Base-by-base conservation (phyloP, 805 yeast genomes). In the Suhomyces vadensis region DNA sequence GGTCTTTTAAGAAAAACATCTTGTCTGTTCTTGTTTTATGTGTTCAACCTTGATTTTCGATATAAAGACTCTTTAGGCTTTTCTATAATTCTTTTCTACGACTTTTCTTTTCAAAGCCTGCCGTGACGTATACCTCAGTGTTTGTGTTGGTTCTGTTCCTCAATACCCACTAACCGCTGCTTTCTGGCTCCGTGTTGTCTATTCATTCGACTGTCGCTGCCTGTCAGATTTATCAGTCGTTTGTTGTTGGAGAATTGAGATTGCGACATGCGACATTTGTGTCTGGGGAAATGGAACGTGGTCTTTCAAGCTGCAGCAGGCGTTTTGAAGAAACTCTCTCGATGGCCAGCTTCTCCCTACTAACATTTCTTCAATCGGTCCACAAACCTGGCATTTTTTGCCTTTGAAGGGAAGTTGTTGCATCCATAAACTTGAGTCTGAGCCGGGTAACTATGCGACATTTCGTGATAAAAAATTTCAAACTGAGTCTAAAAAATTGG, bases 1-100 rank as follows among this genome's bases (percentile, higher is more conserved):
- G 80, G 69, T 94, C 98, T 70, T 94, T 94, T 42, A 71, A 63
- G 54, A 71, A 72, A 58, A 71, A 72, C 76, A 72, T 71, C 14
- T 5, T 27, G 6, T n/a, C 16, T 27, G 9, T 25, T 10, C 9
- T 9, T 29, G 11, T 26, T n/a, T 26, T 26, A 9, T 26, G n/a
- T n/a, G n/a, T n/a, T n/a, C n/a, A n/a, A n/a, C n/a, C n/a, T 26
- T 13, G 31, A 27, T 3, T 8, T 29, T 29, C 16, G 17, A 14
- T 14, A 14, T 29, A 8, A 16, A 29, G 16, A 6, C 8, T n/a
- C 8, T 27, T 10, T 6, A 13, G 31, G 6, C 14, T 6, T 27
- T 13, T 27, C 16, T n/a, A 8, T 25, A 25, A 8, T 27, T 5
- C n/a, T n/a, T 10, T 26, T 27, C 8, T 26, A 26, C 14, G 8